phyloP scores from a whole-genome alignment of 805 yeast genomes.

The Tetrapisispora iriomotensis region DNA sequence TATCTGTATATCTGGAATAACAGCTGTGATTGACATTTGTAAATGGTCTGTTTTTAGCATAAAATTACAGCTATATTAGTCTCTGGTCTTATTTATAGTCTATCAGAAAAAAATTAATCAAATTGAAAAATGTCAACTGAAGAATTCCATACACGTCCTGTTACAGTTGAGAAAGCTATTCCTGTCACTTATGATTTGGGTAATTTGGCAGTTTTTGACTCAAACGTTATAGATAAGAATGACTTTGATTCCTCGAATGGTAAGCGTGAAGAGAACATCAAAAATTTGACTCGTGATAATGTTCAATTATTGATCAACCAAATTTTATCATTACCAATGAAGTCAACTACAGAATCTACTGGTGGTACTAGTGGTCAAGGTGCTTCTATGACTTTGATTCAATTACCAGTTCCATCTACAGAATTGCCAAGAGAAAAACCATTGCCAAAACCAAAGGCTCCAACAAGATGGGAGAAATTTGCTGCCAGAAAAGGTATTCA shows the following conservation, averaged over 20 bases:
- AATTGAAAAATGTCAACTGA: slow-evolving; percentile 3
- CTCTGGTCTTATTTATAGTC: too few relatives aligned
- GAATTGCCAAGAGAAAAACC: slow-evolving; percentile 91
- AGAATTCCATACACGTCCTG: slow-evolving; percentile 39
- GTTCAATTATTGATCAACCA: slow-evolving; percentile 88
- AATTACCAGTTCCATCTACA: slow-evolving; percentile 75
- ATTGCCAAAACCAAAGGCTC: slow-evolving; percentile 83
- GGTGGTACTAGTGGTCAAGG: slow-evolving; percentile 44
- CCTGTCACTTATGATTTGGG: slow-evolving; percentile 89
- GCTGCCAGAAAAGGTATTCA: slow-evolving; percentile 93
- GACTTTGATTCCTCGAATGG: slow-evolving; percentile 44
- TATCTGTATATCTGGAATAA: too few relatives aligned
- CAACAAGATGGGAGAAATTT: slow-evolving; percentile 93
- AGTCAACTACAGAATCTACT: slow-evolving; percentile 69
- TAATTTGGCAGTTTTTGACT: slow-evolving; percentile 79
- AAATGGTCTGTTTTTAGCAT: too few relatives aligned
- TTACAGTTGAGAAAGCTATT: slow-evolving; percentile 82
- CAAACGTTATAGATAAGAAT: slow-evolving; percentile 68
- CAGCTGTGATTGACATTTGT: too few relatives aligned
- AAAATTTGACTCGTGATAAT: slow-evolving; percentile 73
- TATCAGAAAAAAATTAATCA: too few relatives aligned
- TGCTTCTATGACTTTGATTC: slow-evolving; percentile 71
- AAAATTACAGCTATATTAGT: too few relatives aligned
- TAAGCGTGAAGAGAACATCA: slow-evolving; percentile 54
- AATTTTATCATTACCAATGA: slow-evolving; percentile 78